Evolutionary conservation across 306 rosid species (phyloP), one percentile per base, ranked within the genome.

Genomic region (Glycine latifolia): DNA sequence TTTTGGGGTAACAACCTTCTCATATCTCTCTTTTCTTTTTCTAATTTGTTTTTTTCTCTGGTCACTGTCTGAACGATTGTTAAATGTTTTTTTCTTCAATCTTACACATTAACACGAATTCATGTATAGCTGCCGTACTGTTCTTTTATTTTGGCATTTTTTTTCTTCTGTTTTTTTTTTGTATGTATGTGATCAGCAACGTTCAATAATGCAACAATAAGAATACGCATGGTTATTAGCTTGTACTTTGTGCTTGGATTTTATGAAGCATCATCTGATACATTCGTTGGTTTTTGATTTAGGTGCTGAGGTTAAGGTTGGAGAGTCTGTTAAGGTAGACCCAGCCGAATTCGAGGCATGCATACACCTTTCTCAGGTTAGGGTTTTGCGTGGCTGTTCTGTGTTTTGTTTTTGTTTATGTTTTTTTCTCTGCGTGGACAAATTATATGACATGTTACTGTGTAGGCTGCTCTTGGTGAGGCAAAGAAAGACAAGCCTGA

Each of bases 271-370:
- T 74, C 2, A 6, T 44, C n/a, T 82, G 9, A 79, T 63, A 2
- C 2, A 1, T 59, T n/a, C n/a, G n/a, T n/a, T 79, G 52, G 0
- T 46, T 75, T 60, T 37, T 39, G 3, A 16, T 62, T 10, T 60
- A 96, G 99, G 99, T 82, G 91, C 90, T 66, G 99, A 96, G 87
- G 97, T 96, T 35, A 93, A 91, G 87, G 88, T 90, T 60, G 99
- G 99, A 20, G 90, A 89, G 84, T 61, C 87, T 17, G 72, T 89
- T 10, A 86, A 77, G 35, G 92, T 92, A 0, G 73, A 74, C 17
- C 97, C 97, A 2, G 62, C n/a, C 0, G 79, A 43, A 1, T 67
- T 66, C 14, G 87, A 67, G 0, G 84, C 73, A 8, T 79, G 81
- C 67, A 33, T 96, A 2, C 99, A 96, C 79, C 89, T 96, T 33